Conservation (phyloP, 441 rosid species). For the Populus tomentosa region DNA sequence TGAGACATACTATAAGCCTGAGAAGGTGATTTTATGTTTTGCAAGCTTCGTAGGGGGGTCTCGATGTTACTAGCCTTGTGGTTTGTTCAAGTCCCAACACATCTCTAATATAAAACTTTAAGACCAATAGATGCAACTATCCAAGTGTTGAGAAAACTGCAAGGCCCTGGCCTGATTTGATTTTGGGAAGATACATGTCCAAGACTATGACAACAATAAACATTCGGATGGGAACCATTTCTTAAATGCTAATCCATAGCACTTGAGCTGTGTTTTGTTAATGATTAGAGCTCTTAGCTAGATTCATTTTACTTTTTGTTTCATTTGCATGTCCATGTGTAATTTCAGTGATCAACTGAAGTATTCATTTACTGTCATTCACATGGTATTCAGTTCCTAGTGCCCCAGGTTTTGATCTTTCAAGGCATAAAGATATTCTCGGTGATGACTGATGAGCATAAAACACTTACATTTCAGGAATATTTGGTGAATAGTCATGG, state of each 20-base stretch:
- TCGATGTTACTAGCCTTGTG: not conserved
- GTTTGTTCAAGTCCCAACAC: not conserved
- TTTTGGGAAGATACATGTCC: not conserved
- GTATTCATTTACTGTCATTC: not conserved
- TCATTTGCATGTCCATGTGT: not conserved
- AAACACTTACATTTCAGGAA: constrained; percentile 32
- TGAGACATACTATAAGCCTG: not conserved
- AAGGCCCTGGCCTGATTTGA: not conserved
- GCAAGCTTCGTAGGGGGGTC: not conserved
- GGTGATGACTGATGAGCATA: not conserved
- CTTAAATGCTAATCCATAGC: not conserved
- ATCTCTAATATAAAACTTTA: not conserved
- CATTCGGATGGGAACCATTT: not conserved
- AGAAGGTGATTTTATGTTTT: not conserved
- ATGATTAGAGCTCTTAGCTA: not conserved
- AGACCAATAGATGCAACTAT: not conserved
- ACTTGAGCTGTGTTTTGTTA: not conserved
- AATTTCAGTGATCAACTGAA: not conserved
- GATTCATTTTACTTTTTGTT: not conserved
- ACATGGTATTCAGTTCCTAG: not conserved
- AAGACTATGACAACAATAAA: not conserved
- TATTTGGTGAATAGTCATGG: constrained; percentile 28
- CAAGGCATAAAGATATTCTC: not conserved
- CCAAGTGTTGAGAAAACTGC: not conserved
- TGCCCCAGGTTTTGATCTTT: not conserved